These are phyloP conservation scores for Endoconidiophora polonica DNA, from an alignment of 2,329 filamentous ascomycete genomes.

Conservation along the genomic window DNA sequence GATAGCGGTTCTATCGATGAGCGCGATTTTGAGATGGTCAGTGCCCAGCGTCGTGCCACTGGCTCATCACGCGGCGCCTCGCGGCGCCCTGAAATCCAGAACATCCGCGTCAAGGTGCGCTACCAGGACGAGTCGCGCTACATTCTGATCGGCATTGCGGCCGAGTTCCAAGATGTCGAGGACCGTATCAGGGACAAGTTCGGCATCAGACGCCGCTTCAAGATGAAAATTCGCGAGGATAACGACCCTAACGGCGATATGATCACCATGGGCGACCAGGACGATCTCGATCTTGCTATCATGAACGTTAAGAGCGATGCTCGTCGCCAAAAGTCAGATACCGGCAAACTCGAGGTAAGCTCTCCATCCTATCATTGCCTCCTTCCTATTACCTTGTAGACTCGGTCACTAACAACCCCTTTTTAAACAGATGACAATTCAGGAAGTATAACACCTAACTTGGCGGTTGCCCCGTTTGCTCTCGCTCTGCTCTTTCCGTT, in stretches of 20 bases:
- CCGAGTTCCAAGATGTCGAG: slow-evolving; percentile 62
- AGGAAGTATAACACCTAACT: slow-evolving; percentile 24
- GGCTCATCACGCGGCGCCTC: slow-evolving; percentile 35
- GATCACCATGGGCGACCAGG: slow-evolving; percentile 94
- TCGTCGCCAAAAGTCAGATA: slow-evolving; percentile 57
- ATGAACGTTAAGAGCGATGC: slow-evolving; percentile 50
- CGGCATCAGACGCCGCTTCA: slow-evolving; percentile 57
- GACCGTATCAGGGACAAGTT: slow-evolving; percentile 79
- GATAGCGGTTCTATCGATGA: slow-evolving; percentile 57
- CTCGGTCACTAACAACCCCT: slow-evolving; percentile 16
- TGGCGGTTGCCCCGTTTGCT: slow-evolving; percentile 4
- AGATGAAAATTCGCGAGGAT: slow-evolving; percentile 78
- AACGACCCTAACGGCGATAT: slow-evolving; percentile 63
- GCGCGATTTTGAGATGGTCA: slow-evolving; percentile 65
- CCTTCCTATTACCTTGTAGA: background rate
- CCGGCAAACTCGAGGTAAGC: slow-evolving; percentile 92
- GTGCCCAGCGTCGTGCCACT: slow-evolving; percentile 26
- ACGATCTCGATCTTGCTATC: slow-evolving; percentile 83
- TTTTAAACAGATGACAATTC: slow-evolving; percentile 29
- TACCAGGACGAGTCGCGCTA: slow-evolving; percentile 75
- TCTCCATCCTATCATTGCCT: slow-evolving; percentile 6
- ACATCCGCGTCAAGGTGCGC: slow-evolving; percentile 86
- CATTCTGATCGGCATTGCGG: slow-evolving; percentile 61
- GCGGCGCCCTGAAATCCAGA: slow-evolving; percentile 48
- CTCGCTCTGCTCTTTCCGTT: background rate